Evolutionary conservation across 1,284 basidiomycete genomes (phyloP).

Genomic region (Ganoderma leucocontextum): DNA sequence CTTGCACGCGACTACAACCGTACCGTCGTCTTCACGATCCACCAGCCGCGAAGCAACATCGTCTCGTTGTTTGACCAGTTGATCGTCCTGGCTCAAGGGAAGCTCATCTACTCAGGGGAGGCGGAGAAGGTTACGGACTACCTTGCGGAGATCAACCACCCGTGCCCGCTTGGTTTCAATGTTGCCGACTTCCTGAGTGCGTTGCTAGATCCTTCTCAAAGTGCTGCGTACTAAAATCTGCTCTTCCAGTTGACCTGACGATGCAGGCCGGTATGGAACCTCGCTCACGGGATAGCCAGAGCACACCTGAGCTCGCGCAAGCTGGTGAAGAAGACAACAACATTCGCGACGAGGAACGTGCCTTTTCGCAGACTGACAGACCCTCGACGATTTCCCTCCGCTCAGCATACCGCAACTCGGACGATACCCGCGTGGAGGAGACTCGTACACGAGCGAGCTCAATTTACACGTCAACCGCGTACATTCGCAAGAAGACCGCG

Average conservation of each 20-base stretch:
- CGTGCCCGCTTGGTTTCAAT: slow-evolving; percentile 96
- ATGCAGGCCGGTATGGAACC: slow-evolving; percentile 73
- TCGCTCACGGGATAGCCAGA: slow-evolving; percentile 48
- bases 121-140: slow-evolving; percentile 81
- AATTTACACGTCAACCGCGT: slow-evolving; percentile 55
- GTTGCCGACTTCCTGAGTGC: slow-evolving; percentile 94
- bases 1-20: slow-evolving; percentile 91
- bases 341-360: slow-evolving; percentile 70
- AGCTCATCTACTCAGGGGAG: slow-evolving; percentile 85
- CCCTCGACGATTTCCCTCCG: slow-evolving; percentile 47
- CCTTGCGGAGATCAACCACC: slow-evolving; percentile 80
- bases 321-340: slow-evolving; percentile 49
- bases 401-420: slow-evolving; percentile 33
- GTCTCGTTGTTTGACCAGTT: slow-evolving; percentile 95
- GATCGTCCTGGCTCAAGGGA: slow-evolving; percentile 85
- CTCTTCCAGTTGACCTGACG: slow-evolving; percentile 78
- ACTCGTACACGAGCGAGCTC: slow-evolving; percentile 58
- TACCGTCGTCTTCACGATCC: slow-evolving; percentile 97
- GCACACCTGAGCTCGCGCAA: slow-evolving; percentile 42
- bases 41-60: slow-evolving; percentile 98
- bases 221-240: slow-evolving; percentile 8
- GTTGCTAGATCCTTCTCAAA: slow-evolving; percentile 42
- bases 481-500: slow-evolving; percentile 80
- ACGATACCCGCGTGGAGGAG: slow-evolving; percentile 42
- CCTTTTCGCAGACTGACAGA: slow-evolving; percentile 40